Base-by-base conservation (phyloP, 2,329 filamentous ascomycete species). In the Beauveria pseudobassiana region DNA sequence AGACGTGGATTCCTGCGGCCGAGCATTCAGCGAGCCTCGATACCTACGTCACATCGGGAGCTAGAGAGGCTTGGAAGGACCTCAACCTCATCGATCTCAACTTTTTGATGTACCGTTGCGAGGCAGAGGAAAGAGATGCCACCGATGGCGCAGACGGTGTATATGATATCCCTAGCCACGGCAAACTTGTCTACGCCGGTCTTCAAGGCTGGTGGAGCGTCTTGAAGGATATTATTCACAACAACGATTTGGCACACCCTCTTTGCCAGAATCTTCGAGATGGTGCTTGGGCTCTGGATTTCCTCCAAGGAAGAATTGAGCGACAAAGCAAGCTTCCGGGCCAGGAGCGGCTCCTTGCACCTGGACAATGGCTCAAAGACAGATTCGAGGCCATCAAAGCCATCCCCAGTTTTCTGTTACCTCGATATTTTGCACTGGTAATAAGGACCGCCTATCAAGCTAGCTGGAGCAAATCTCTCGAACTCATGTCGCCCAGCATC, bases 201-300 rank as follows among this genome's bases (percentile, higher is more conserved):
- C 81, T 99, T n/a, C 95, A 99, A 73, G 96, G 96, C 43, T 99
- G 95, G 93, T 96, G 93, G 92, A 97, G 92, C 72, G 80, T 96
- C 1, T 78, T 99, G 48, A 88, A 91, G 68, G 82, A 89, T 62
- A 88, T 99, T 64, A 90, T 98, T 67, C 84, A 82, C 56, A 87
- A 95, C 65, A 99, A 99, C 72, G 87, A 98, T 71, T 83, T 99
- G 9, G 95, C 90, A 0, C 95, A 99, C 71, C 90, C 95, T 0
- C 82, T 99, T 12, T 98, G 93, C 74, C 88, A 97, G 69, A 93
- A 99, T 70, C 83, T 99, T 5, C 87, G 95, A 56, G 85, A 96
- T 66, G 95, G 95, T 0, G 86, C 93, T 66, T 99, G 95, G 95
- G 88, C 91, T 3, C 77, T 98, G 22, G 93, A 98, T 72, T 98